Percentiles rank a stretch among this genome's conserved stretches.
phyloP scores from a whole-genome alignment of 2,329 filamentous ascomycete species.

The Neonectria punicea region DNA sequence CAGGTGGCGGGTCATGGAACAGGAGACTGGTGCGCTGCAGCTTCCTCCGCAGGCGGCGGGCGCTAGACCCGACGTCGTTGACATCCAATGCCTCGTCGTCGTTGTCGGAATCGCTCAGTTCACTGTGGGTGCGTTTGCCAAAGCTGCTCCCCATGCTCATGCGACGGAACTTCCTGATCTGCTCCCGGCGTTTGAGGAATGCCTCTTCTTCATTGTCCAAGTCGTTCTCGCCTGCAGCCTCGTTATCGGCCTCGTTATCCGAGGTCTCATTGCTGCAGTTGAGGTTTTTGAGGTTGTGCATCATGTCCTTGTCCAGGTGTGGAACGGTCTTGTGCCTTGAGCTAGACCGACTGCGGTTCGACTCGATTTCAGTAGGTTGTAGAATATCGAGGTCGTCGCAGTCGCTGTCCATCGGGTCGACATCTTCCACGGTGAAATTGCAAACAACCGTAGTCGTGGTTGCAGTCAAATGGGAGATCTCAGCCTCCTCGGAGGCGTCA shows the following conservation, averaged over 20 bases:
- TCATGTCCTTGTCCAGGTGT: conserved; percentile 54
- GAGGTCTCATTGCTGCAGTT: conserved; percentile 55
- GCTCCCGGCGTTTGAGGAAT: conserved; percentile 54
- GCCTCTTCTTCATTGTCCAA: conserved; percentile 52
- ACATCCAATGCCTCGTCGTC: conserved; percentile 54
- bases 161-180: conserved; percentile 56
- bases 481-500: conserved; percentile 38
- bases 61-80: conserved; percentile 58
- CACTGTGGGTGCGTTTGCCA: conserved; percentile 64
- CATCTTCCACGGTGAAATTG: conserved; percentile 58
- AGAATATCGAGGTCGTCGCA: conserved; percentile 56
- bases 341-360: conserved; percentile 54
- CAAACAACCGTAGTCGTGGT: conserved; percentile 34
- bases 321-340: conserved; percentile 45
- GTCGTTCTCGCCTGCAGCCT: conserved; percentile 48
- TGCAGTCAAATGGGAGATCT: conserved; percentile 34
- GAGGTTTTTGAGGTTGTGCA: conserved; percentile 58
- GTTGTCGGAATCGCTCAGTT: conserved; percentile 63
- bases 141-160: conserved; percentile 65
- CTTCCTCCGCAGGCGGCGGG: conserved; percentile 59
- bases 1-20: conserved; percentile 61
- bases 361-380: conserved; percentile 59
- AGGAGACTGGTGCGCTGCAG: conserved; percentile 59
- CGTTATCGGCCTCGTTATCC: conserved; percentile 51
- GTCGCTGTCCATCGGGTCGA: conserved; percentile 58